phyloP scores from a whole-genome alignment of 306 rosid genomes.

The Malus orientalis region DNA sequence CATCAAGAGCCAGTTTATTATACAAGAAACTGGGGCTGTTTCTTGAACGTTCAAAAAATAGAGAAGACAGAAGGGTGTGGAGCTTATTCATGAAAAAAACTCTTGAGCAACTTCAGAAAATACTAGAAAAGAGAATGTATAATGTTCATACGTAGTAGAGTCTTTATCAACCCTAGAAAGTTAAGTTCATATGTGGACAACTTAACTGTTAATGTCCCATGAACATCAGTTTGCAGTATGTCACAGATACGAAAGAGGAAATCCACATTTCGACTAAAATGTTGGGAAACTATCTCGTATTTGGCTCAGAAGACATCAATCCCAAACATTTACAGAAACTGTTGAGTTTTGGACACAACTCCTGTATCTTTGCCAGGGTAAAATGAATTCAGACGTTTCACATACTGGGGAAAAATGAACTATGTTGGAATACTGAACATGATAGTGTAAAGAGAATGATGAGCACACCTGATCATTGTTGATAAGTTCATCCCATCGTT shows the following conservation, averaged over 20 bases:
- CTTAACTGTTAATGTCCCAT: too few relatives aligned
- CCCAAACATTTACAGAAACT: too few relatives aligned
- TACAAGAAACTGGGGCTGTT: neutral
- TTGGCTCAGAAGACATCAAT: too few relatives aligned
- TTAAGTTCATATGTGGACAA: too few relatives aligned
- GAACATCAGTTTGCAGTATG: too few relatives aligned
- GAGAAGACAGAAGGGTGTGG: too few relatives aligned
- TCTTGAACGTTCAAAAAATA: neutral
- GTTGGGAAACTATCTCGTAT: neutral
- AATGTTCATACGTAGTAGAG: neutral
- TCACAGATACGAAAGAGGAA: too few relatives aligned
- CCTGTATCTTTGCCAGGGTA: neutral
- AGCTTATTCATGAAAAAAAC: neutral
- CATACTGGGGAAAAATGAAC: neutral
- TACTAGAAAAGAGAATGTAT: neutral
- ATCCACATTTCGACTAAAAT: too few relatives aligned
- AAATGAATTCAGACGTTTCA: neutral
- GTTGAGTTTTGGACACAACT: neutral
- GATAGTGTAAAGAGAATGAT: neutral
- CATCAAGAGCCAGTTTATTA: slow-evolving; percentile 1
- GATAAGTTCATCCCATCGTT: slow-evolving; percentile 70
- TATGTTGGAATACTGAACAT: neutral
- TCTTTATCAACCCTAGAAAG: too few relatives aligned
- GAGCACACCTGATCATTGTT: slow-evolving; percentile 73
- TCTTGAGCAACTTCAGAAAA: neutral